Conservation (phyloP, 2,329 filamentous ascomycete species). For the Aureobasidium sp. region DNA sequence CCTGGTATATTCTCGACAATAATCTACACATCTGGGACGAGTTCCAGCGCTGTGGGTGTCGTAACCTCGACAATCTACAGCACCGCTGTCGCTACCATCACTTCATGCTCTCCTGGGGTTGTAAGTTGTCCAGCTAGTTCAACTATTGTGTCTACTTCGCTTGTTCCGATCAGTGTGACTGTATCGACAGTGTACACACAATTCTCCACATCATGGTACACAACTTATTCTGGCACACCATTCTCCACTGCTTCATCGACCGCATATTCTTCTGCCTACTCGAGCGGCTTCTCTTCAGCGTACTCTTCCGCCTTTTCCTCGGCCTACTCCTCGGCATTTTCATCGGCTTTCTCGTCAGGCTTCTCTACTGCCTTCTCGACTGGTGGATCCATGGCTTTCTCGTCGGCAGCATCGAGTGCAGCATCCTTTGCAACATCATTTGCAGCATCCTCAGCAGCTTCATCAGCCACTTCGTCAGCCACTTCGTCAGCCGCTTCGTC, state of each 20-base stretch:
- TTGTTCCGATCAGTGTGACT: constrained; percentile 13
- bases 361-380: constrained; percentile 31
- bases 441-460: constrained; percentile 16
- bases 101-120: constrained; percentile 19
- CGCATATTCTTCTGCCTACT: constrained; percentile 3
- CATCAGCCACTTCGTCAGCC: constrained; percentile 18
- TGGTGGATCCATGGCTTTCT: constrained; percentile 21
- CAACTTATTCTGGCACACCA: constrained; percentile 7
- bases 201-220: constrained; percentile 12
- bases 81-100: constrained; percentile 23
- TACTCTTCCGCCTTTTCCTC: constrained; percentile 15
- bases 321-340: constrained; percentile 9
- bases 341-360: constrained; percentile 10
- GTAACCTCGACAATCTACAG: constrained; percentile 21
- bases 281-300: neutral
- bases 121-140: constrained; percentile 26
- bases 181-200: constrained; percentile 6
- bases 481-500: constrained; percentile 14
- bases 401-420: neutral
- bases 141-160: constrained; percentile 7
- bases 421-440: too few species aligned
- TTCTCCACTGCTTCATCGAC: constrained; percentile 13
- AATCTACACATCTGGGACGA: neutral
- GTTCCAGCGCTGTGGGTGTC: constrained; percentile 8
- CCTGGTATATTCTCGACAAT: neutral